A percentile compares a stretch with the other conserved stretches of the same genome.
These are phyloP conservation scores for Hyaloscypha finlandica DNA, from an alignment of 495 filamentous ascomycete genomes.

Conservation along the genomic window DNA sequence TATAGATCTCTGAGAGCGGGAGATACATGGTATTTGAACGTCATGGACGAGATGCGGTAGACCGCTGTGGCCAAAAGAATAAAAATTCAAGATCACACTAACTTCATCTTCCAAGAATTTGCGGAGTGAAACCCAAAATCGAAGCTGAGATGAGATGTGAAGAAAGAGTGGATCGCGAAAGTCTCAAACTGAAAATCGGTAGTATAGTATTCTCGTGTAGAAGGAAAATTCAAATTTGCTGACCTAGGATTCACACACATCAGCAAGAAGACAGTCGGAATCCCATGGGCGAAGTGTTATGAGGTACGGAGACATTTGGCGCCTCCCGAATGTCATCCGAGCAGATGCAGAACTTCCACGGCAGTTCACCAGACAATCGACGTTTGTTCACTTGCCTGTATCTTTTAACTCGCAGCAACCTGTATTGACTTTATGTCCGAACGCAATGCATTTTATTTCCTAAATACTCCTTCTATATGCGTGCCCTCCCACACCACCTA, in stretches of 20 bases:
- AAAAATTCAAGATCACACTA: background rate
- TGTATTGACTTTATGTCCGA: background rate
- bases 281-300: no score
- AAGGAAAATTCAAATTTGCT: no score
- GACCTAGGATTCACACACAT: no score
- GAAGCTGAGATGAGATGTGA: background rate
- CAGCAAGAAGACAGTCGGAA: no score
- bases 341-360: no score
- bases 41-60: conserved; percentile 14
- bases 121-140: background rate
- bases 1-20: conserved; percentile 26
- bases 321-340: no score
- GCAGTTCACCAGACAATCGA: no score
- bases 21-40: conserved; percentile 10
- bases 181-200: background rate
- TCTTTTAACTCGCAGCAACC: no score
- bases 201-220: no score
- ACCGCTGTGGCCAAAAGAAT: background rate
- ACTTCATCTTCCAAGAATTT: background rate
- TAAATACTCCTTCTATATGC: background rate
- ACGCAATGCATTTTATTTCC: background rate
- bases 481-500: background rate
- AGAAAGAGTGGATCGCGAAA: background rate
- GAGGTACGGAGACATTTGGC: no score
- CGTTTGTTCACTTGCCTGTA: no score